Conservation (phyloP, 352 stramenopile species). For the Globisporangium carolinianum region DNA sequence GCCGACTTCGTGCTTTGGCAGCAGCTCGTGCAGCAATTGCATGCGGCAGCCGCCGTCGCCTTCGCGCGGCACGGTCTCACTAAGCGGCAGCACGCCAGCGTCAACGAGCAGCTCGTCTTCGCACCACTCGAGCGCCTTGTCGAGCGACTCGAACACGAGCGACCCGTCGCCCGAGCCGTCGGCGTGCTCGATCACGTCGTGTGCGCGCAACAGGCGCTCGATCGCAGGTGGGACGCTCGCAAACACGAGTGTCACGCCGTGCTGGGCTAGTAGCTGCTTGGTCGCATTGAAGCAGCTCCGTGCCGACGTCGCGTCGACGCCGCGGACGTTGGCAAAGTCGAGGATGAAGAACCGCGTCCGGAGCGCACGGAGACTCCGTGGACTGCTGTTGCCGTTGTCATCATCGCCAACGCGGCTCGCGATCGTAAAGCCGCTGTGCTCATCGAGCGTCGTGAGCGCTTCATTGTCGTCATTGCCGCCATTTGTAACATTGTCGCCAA, state of each 20-base stretch:
- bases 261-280: slow-evolving; percentile 71
- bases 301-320: slow-evolving; percentile 85
- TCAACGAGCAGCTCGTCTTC: slow-evolving; percentile 79
- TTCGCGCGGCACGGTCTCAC: slow-evolving; percentile 32
- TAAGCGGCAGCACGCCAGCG: slow-evolving; percentile 60
- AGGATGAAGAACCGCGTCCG: slow-evolving; percentile 85
- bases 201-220: slow-evolving; percentile 65
- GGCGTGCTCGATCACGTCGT: slow-evolving; percentile 73
- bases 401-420: slow-evolving; percentile 8
- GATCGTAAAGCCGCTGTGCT: slow-evolving; percentile 27
- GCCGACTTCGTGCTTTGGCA: slow-evolving; percentile 25
- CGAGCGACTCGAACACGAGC: slow-evolving; percentile 78
- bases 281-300: slow-evolving; percentile 84
- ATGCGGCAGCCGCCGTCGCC: slow-evolving; percentile 27
- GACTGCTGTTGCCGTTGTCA: background rate
- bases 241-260: slow-evolving; percentile 75
- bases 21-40: slow-evolving; percentile 62
- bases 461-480: slow-evolving; percentile 16
- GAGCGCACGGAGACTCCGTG: slow-evolving; percentile 44
- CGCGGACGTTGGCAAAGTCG: slow-evolving; percentile 85
- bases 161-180: slow-evolving; percentile 43
- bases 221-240: slow-evolving; percentile 58
- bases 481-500: no score
- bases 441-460: slow-evolving; percentile 55
- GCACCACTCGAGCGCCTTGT: slow-evolving; percentile 82